phyloP scores from a whole-genome alignment of 2,329 filamentous ascomycete species.

The Erysiphe pulchra region DNA sequence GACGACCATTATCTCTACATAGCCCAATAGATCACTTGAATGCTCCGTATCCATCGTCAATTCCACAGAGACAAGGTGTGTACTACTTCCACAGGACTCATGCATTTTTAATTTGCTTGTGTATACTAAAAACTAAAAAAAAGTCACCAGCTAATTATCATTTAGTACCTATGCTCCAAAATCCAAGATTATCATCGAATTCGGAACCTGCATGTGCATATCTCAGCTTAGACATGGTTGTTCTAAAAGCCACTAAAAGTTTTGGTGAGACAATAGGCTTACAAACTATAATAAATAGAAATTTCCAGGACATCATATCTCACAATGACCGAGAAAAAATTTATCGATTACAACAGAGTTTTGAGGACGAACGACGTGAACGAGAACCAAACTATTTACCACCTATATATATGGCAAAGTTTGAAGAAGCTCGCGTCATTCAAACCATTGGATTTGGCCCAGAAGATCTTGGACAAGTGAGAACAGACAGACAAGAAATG shows the following conservation, averaged over 20 bases:
- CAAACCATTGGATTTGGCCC: slow-evolving; percentile 25
- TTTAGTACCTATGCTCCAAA: background rate
- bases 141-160: background rate
- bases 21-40: slow-evolving; percentile 18
- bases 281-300: slow-evolving; percentile 21
- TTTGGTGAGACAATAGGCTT: slow-evolving; percentile 30
- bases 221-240: slow-evolving; percentile 29
- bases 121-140: background rate
- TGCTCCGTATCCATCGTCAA: slow-evolving; percentile 18
- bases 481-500: slow-evolving; percentile 26
- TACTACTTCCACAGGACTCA: slow-evolving; percentile 11
- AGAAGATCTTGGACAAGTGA: slow-evolving; percentile 26
- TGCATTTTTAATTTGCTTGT: background rate
- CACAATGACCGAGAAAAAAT: slow-evolving; percentile 26
- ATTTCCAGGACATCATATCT: slow-evolving; percentile 27
- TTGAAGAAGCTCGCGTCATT: slow-evolving; percentile 27
- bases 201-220: slow-evolving; percentile 28
- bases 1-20: slow-evolving; percentile 26
- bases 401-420: slow-evolving; percentile 27
- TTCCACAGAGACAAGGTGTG: slow-evolving; percentile 20
- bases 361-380: slow-evolving; percentile 28
- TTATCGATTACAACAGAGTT: slow-evolving; percentile 21
- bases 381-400: slow-evolving; percentile 34
- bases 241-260: slow-evolving; percentile 27
- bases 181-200: slow-evolving; percentile 11